Evolutionary conservation across 2,329 filamentous ascomycete genomes (phyloP).

Genomic region (Colletotrichum brevisporum): DNA sequence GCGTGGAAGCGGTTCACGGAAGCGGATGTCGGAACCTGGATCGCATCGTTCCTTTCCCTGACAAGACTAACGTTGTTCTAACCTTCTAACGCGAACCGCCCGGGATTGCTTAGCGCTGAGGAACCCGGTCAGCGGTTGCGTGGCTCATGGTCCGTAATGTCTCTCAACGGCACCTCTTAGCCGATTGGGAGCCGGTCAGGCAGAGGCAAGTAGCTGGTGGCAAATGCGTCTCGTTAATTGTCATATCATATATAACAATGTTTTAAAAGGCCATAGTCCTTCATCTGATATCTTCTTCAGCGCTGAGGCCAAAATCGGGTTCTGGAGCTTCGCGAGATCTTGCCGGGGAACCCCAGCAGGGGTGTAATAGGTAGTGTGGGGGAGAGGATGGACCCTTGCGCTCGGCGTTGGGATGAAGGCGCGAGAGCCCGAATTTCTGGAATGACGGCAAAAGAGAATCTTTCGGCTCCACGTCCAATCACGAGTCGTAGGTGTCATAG

Average conservation of each 20-base stretch:
- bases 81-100: not conserved
- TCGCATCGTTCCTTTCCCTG: not conserved
- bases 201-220: not conserved
- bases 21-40: conserved; percentile 9
- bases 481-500: not conserved
- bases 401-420: conserved; percentile 34
- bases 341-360: not conserved
- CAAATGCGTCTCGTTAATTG: too few species aligned
- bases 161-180: not conserved
- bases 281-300: not conserved
- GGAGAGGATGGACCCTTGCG: conserved; percentile 1
- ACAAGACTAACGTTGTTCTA: not conserved
- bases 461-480: conserved; percentile 6
- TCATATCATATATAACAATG: too few species aligned
- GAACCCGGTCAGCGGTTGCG: conserved; percentile 6
- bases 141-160: not conserved
- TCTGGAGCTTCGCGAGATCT: not conserved
- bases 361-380: conserved; percentile 19
- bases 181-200: not conserved
- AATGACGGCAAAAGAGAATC: not conserved
- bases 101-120: not conserved
- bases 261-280: too few species aligned
- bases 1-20: conserved; percentile 8
- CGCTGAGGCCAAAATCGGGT: not conserved
- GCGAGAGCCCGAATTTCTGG: conserved; percentile 28